Evolutionary conservation across 169 alveolate species (phyloP).

Genomic region (Plasmodium fragile): DNA sequence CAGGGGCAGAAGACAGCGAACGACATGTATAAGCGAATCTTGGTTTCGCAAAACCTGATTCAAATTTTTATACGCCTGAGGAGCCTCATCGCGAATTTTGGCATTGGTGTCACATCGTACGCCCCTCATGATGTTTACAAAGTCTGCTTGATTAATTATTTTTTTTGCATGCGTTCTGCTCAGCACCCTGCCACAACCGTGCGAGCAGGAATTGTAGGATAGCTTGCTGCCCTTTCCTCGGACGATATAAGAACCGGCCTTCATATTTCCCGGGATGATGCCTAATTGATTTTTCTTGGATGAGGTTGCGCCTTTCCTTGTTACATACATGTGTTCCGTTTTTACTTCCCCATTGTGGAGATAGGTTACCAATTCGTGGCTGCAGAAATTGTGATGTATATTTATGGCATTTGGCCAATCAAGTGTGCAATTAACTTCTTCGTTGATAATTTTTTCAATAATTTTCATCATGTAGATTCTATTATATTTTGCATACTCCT

Average conservation of each 20-base stretch:
- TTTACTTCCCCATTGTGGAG: conserved; percentile 69
- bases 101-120: conserved; percentile 61
- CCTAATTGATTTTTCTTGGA: conserved; percentile 80
- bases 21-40: conserved; percentile 76
- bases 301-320: conserved; percentile 85
- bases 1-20: conserved; percentile 77
- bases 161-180: conserved; percentile 81
- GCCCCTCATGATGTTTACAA: conserved; percentile 77
- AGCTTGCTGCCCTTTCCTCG: conserved; percentile 67
- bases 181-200: conserved; percentile 85
- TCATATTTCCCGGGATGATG: conserved; percentile 84
- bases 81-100: conserved; percentile 83
- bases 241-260: conserved; percentile 56
- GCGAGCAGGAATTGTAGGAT: conserved; percentile 83
- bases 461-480: conserved; percentile 79
- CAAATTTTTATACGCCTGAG: conserved; percentile 84
- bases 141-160: conserved; percentile 79
- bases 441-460: conserved; percentile 68
- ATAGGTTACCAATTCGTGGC: conserved; percentile 76
- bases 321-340: conserved; percentile 81
- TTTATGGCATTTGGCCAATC: conserved; percentile 75
- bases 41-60: conserved; percentile 70
- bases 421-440: conserved; percentile 55
- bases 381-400: conserved; percentile 85
- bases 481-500: conserved; percentile 79